A percentile compares a stretch with the other conserved stretches of the same genome.
Conservation (phyloP, 2,329 filamentous ascomycete species). For the Penicillium sp. region DNA sequence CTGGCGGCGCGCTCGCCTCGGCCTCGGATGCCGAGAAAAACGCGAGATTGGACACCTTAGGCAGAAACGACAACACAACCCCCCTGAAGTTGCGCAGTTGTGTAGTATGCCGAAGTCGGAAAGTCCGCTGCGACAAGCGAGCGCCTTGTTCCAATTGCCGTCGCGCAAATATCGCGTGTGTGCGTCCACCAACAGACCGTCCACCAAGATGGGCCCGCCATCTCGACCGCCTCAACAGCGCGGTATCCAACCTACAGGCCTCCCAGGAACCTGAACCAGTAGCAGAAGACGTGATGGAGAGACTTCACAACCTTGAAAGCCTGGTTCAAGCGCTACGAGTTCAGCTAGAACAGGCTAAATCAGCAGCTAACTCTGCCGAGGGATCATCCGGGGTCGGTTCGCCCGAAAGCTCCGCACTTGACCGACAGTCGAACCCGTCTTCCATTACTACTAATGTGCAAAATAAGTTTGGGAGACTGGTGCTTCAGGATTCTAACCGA, state of each 20-base stretch:
- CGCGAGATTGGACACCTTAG: slow-evolving; percentile 6
- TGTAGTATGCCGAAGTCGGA: slow-evolving; percentile 53
- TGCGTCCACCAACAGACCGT: slow-evolving; percentile 51
- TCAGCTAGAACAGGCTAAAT: slow-evolving; percentile 48
- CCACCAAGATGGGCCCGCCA: slow-evolving; percentile 57
- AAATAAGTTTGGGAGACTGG: slow-evolving; percentile 49
- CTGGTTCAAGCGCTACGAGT: slow-evolving; percentile 52
- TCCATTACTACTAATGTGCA: slow-evolving; percentile 27
- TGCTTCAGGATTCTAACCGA: slow-evolving; percentile 45
- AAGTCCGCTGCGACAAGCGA: slow-evolving; percentile 58
- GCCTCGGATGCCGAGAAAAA: slow-evolving; percentile 13
- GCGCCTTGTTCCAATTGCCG: slow-evolving; percentile 59
- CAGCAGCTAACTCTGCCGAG: slow-evolving; percentile 24
- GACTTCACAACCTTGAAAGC: slow-evolving; percentile 50
- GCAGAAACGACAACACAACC: background rate
- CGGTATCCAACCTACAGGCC: slow-evolving; percentile 20
- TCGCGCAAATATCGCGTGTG: slow-evolving; percentile 52
- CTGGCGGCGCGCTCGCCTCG: slow-evolving; percentile 8
- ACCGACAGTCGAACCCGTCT: slow-evolving; percentile 14
- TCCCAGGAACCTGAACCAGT: slow-evolving; percentile 26
- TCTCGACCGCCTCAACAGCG: slow-evolving; percentile 37
- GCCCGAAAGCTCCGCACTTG: slow-evolving; percentile 23
- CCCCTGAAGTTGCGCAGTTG: slow-evolving; percentile 47
- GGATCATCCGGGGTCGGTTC: slow-evolving; percentile 31
- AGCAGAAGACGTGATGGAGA: slow-evolving; percentile 47